These are phyloP conservation scores for Phylloporus sp. DNA, from an alignment of 768 basidiomycete genomes.

Conservation along the genomic window DNA sequence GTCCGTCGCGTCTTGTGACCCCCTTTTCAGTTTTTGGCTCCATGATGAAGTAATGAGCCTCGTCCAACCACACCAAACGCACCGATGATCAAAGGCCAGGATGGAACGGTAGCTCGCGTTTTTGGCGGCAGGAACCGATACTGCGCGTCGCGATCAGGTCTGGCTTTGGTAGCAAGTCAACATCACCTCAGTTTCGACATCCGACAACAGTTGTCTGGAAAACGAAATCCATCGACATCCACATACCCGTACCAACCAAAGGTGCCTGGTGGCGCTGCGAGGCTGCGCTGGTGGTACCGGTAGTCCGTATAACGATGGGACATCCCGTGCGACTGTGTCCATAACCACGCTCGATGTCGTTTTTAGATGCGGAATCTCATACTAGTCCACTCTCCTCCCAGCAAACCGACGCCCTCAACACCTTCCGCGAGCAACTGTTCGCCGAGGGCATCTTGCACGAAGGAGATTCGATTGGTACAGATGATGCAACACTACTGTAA, in stretches of 20 bases:
- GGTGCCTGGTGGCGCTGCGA: too few relatives aligned
- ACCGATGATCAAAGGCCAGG: neutral
- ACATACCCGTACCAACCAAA: too few relatives aligned
- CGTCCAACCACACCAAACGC: neutral
- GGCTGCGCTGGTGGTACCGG: too few relatives aligned
- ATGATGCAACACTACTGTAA: conserved; percentile 55
- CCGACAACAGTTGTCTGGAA: too few relatives aligned
- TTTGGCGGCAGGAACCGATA: too few relatives aligned
- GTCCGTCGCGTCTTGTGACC: conserved; percentile 12
- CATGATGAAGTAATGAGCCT: conserved; percentile 18
- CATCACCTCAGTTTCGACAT: too few relatives aligned
- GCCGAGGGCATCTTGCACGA: conserved; percentile 52
- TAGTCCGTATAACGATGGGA: too few relatives aligned
- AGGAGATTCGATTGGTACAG: conserved; percentile 59
- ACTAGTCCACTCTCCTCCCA: conserved; percentile 14
- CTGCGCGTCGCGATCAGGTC: too few relatives aligned
- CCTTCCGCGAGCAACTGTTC: conserved; percentile 50
- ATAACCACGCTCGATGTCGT: conserved; percentile 14
- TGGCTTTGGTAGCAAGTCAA: too few relatives aligned
- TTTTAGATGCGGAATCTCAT: conserved; percentile 1
- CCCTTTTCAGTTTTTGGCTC: conserved; percentile 14
- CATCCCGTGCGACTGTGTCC: too few relatives aligned
- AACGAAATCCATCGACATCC: too few relatives aligned
- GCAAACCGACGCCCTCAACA: conserved; percentile 37
- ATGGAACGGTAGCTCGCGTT: neutral